Percentiles rank a stretch among this genome's conserved stretches.
These are phyloP conservation scores for Helminthosporium solani DNA, from an alignment of 2,329 filamentous ascomycete species.

Conservation along the genomic window DNA sequence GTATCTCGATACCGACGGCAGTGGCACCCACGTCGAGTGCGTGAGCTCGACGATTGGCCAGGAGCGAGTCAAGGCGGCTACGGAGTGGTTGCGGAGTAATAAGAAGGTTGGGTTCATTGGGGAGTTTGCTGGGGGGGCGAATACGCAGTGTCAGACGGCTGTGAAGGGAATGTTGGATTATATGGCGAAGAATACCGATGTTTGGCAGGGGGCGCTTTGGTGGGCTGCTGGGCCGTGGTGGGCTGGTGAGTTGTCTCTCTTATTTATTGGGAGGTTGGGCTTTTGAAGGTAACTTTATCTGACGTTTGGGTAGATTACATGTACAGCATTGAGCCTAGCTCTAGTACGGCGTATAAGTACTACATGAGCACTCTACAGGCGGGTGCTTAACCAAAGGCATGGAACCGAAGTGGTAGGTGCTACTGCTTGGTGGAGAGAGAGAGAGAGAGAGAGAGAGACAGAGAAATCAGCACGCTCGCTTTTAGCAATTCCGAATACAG, in stretches of 20 bases:
- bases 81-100: conserved; percentile 55
- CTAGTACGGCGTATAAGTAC: conserved; percentile 36
- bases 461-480: too few relatives aligned
- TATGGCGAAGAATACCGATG: conserved; percentile 51
- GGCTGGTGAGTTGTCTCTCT: conserved; percentile 23
- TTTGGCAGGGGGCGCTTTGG: conserved; percentile 56
- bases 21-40: conserved; percentile 53
- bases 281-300: not conserved
- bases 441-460: not conserved
- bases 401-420: too few relatives aligned
- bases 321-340: conserved; percentile 52
- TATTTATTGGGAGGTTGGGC: not conserved
- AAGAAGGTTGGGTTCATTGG: conserved; percentile 55
- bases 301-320: conserved; percentile 40
- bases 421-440: conserved; percentile 3
- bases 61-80: conserved; percentile 53
- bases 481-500: too few relatives aligned
- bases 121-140: conserved; percentile 56
- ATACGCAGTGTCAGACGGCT: conserved; percentile 51
- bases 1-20: conserved; percentile 59
- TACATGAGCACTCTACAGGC: conserved; percentile 14
- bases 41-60: conserved; percentile 56
- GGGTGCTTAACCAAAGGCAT: too few relatives aligned
- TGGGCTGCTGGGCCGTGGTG: conserved; percentile 58
- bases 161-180: conserved; percentile 53